Percentiles rank a stretch among this genome's conserved stretches.
Conservation (phyloP, 768 basidiomycete species). For the Boletus reticulatus region DNA sequence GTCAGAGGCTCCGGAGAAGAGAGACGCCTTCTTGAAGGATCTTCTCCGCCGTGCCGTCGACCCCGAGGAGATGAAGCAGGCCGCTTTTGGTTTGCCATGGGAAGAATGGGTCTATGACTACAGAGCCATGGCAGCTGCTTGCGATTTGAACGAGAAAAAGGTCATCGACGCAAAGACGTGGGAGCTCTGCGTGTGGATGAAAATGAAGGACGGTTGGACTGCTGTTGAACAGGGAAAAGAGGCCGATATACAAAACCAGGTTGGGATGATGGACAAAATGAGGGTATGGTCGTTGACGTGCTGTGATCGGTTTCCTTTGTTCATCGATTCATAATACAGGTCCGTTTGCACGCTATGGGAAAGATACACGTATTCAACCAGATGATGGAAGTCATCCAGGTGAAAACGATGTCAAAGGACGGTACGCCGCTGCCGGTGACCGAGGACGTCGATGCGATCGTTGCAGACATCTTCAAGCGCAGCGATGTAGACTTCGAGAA, state of each 20-base stretch:
- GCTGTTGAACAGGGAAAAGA: constrained; percentile 30
- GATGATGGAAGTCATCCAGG: constrained; percentile 33
- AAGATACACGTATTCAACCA: constrained; percentile 30
- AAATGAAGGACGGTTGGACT: constrained; percentile 25
- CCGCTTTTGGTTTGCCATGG: constrained; percentile 29
- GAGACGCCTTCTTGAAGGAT: constrained; percentile 23
- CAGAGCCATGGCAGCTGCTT: constrained; percentile 27
- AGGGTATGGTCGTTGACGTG: constrained; percentile 15
- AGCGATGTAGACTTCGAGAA: constrained; percentile 31
- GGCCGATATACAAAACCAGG: constrained; percentile 14
- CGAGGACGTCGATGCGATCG: constrained; percentile 30
- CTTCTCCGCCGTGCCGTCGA: constrained; percentile 28
- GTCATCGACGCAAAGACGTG: constrained; percentile 21
- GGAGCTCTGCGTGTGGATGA: constrained; percentile 35
- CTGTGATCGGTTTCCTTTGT: neutral
- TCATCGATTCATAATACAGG: constrained; percentile 12
- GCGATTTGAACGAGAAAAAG: constrained; percentile 20
- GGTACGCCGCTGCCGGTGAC: constrained; percentile 24
- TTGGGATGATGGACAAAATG: constrained; percentile 31
- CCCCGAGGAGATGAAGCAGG: constrained; percentile 27
- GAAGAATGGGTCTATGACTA: constrained; percentile 34
- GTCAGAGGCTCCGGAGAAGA: constrained; percentile 25
- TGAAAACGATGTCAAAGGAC: constrained; percentile 27
- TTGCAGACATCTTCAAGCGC: constrained; percentile 32
- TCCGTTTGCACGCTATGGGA: constrained; percentile 29